A percentile compares a stretch with the other conserved stretches of the same genome.
These are phyloP conservation scores for Geranomyces variabilis DNA, from an alignment of 192 early-diverging fungal species.

Conservation along the genomic window DNA sequence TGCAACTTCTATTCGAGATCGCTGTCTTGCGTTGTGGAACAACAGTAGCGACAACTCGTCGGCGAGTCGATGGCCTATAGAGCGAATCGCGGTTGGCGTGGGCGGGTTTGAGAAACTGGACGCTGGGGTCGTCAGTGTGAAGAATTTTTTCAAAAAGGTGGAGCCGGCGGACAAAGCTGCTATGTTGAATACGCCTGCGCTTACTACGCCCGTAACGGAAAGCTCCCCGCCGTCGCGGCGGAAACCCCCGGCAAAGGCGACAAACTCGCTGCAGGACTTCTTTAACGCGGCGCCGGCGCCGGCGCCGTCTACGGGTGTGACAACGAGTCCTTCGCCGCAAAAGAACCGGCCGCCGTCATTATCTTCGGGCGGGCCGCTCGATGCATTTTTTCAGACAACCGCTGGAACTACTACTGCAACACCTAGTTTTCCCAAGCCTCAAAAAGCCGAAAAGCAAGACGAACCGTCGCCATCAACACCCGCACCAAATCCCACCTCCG, in stretches of 20 bases:
- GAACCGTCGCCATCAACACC: not conserved
- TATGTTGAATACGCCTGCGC: no score
- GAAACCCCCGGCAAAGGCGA: not conserved
- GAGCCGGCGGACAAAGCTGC: not conserved
- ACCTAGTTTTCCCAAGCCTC: not conserved
- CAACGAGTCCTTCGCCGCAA: not conserved
- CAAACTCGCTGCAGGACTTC: not conserved
- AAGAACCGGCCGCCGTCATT: no score
- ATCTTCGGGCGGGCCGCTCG: not conserved
- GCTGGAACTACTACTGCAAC: constrained; percentile 2
- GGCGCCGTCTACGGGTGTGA: no score
- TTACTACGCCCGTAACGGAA: not conserved
- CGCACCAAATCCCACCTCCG: not conserved
- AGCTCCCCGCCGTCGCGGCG: not conserved
- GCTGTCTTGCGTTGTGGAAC: constrained; percentile 4
- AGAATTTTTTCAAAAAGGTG: not conserved
- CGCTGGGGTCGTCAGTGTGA: not conserved
- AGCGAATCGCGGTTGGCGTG: constrained; percentile 13
- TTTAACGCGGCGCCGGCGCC: constrained; percentile 2
- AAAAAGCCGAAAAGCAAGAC: not conserved
- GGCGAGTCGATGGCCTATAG: not conserved
- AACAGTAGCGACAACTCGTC: not conserved
- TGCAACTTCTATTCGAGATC: not conserved
- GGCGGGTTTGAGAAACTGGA: constrained; percentile 19
- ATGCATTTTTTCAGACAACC: not conserved